These are phyloP conservation scores for Stemphylium beticola DNA, from an alignment of 2,329 filamentous ascomycete genomes.

Conservation along the genomic window DNA sequence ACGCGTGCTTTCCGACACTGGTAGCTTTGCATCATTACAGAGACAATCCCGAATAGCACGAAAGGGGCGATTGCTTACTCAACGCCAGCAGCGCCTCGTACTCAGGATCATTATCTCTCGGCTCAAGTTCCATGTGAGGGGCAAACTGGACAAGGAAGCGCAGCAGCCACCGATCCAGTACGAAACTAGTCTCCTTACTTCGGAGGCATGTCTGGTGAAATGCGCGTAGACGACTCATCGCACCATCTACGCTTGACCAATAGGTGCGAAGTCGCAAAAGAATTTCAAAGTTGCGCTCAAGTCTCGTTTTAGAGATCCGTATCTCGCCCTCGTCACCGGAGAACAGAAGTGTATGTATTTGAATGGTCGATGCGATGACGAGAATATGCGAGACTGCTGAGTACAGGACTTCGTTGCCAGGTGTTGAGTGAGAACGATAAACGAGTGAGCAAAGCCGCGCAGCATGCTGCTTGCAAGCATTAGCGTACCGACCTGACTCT, in stretches of 20 bases:
- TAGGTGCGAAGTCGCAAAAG: constrained; percentile 27
- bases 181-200: constrained; percentile 35
- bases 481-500: constrained; percentile 24
- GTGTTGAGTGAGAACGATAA: constrained; percentile 27
- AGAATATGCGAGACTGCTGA: constrained; percentile 32
- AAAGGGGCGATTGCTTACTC: constrained; percentile 31
- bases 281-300: constrained; percentile 35
- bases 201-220: constrained; percentile 34
- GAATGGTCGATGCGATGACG: constrained; percentile 32
- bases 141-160: constrained; percentile 35
- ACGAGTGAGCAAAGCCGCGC: constrained; percentile 30
- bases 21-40: background rate
- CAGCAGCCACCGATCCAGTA: constrained; percentile 32
- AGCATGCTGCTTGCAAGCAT: constrained; percentile 31
- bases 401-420: constrained; percentile 31
- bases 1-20: too few relatives aligned
- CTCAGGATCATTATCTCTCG: constrained; percentile 33
- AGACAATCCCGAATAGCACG: constrained; percentile 28
- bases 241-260: constrained; percentile 33
- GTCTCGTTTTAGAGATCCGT: constrained; percentile 27
- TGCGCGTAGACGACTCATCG: constrained; percentile 33
- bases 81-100: constrained; percentile 31
- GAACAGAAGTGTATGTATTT: constrained; percentile 32
- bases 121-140: constrained; percentile 35
- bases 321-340: constrained; percentile 29